These are phyloP conservation scores for Mycena floridula DNA, from an alignment of 768 basidiomycete genomes.

Conservation along the genomic window DNA sequence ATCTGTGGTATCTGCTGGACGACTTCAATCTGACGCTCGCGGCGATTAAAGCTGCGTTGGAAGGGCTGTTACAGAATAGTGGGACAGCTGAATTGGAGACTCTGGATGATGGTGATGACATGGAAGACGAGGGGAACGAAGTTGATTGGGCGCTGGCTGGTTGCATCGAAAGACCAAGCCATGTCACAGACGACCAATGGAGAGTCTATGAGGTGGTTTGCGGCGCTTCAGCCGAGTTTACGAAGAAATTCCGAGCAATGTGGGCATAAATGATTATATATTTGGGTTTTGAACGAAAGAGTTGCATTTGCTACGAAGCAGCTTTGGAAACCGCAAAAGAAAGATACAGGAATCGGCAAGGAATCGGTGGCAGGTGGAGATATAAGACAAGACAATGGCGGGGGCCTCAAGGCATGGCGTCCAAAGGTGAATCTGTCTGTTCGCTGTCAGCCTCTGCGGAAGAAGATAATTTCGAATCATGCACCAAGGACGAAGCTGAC, in stretches of 20 bases:
- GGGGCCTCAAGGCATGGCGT: too few relatives aligned
- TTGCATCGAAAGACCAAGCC: slow-evolving; percentile 24
- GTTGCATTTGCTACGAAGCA: too few relatives aligned
- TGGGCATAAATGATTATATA: slow-evolving; percentile 46
- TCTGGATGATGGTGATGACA: slow-evolving; percentile 8
- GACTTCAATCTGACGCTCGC: slow-evolving; percentile 49
- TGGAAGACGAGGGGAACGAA: slow-evolving; percentile 6
- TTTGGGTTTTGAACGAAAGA: too few relatives aligned
- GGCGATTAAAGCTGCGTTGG: slow-evolving; percentile 43
- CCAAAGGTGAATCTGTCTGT: too few relatives aligned
- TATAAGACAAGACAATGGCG: too few relatives aligned
- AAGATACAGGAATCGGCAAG: too few relatives aligned
- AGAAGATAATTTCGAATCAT: too few relatives aligned
- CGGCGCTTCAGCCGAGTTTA: slow-evolving; percentile 40
- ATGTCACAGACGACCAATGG: slow-evolving; percentile 45
- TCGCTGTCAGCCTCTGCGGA: too few relatives aligned
- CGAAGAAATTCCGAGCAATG: slow-evolving; percentile 54
- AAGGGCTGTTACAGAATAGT: slow-evolving; percentile 29
- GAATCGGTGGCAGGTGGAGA: too few relatives aligned
- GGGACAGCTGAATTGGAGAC: background rate
- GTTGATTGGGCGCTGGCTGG: slow-evolving; percentile 9
- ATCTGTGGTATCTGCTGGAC: slow-evolving; percentile 60
- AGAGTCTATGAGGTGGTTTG: slow-evolving; percentile 45
- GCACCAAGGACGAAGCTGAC: too few relatives aligned
- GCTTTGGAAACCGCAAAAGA: too few relatives aligned